Evolutionary conservation across 257 asterid species (phyloP), one percentile per base, ranked within the genome.

Genomic region (Solanum pinnatisectum): DNA sequence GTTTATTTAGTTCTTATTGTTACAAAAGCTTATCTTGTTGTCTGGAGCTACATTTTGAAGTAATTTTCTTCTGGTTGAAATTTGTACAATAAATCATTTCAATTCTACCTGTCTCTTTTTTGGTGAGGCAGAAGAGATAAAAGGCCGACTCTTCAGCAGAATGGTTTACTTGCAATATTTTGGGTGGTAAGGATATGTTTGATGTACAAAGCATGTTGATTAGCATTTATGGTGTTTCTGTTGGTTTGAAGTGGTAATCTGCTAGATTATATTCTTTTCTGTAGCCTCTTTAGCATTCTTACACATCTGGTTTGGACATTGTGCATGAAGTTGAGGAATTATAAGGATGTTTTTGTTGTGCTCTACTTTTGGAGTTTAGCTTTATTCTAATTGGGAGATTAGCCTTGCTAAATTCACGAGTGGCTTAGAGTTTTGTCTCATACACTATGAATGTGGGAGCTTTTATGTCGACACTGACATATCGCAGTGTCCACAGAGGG

Each of bases 181-280:
- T 87, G 86, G 87, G 85, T 93, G 94, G 93, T 91, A 91, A 94
- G 92, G 90, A 90, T 72, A 88, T 92, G 93, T 88, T 91, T 91
- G 92, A 92, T 90, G 90, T 90, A 71, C 83, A 78, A 78, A 84
- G 86, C 90, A 88, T 89, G 89, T 81, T 30, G 83, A 84, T 39
- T 27, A 40, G 87, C 46, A 35, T 33, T 83, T 83, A 9, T 85
- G 71, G 88, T 35, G 67, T 42, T 87, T 87, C 16, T 42, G 63
- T 78, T 37, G 60, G 84, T 44, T 87, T 76, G 39, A 76, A 52
- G 30, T 44, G 33, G 78, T 87, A 37, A 74, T 40, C 23, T 86
- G 83, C 83, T 11, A 33, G 88, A 40, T 52, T 27, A 42, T 71
- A 30, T 40, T 85, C 82, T 16, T 70, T 86, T 86, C 14, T 30